Conservation (phyloP, 2,329 filamentous ascomycete species). For the Didymella sp. region DNA sequence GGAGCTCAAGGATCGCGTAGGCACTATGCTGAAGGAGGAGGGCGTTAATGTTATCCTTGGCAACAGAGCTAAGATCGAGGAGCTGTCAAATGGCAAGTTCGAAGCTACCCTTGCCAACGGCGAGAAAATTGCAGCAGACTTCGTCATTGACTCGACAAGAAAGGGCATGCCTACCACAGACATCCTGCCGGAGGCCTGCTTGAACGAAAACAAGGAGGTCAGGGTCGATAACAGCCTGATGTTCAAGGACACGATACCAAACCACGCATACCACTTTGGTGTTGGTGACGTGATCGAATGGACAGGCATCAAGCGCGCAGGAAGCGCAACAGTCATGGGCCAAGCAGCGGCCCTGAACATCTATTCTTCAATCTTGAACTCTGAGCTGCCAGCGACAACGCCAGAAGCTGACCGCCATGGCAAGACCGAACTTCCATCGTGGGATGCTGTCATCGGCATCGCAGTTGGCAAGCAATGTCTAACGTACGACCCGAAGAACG, state of each 20-base stretch:
- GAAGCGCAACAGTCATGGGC: constrained; percentile 77
- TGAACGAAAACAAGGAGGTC: constrained; percentile 72
- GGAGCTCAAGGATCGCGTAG: constrained; percentile 69
- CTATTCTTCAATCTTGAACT: constrained; percentile 46
- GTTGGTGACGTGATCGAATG: constrained; percentile 73
- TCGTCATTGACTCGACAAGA: constrained; percentile 74
- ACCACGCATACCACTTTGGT: constrained; percentile 69
- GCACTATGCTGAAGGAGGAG: constrained; percentile 64
- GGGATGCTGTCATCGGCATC: constrained; percentile 67
- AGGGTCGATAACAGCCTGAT: constrained; percentile 64
- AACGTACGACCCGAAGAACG: constrained; percentile 64
- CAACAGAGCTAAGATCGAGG: constrained; percentile 60
- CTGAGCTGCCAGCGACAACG: constrained; percentile 29
- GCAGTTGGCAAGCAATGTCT: constrained; percentile 75
- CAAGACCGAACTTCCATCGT: constrained; percentile 39
- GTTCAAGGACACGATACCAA: constrained; percentile 62
- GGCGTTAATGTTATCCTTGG: constrained; percentile 71
- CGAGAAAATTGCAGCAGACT: constrained; percentile 62
- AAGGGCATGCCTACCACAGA: constrained; percentile 66
- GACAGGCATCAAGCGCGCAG: constrained; percentile 82
- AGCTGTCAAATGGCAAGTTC: constrained; percentile 41
- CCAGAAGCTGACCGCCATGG: constrained; percentile 26
- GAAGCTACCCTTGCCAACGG: constrained; percentile 57
- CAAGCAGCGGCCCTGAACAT: constrained; percentile 68
- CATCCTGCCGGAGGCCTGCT: constrained; percentile 65